Percentiles rank a stretch among this genome's conserved stretches.
Conservation (phyloP, 176 grass and related monocot genomes). For the Aechmea fasciata region DNA sequence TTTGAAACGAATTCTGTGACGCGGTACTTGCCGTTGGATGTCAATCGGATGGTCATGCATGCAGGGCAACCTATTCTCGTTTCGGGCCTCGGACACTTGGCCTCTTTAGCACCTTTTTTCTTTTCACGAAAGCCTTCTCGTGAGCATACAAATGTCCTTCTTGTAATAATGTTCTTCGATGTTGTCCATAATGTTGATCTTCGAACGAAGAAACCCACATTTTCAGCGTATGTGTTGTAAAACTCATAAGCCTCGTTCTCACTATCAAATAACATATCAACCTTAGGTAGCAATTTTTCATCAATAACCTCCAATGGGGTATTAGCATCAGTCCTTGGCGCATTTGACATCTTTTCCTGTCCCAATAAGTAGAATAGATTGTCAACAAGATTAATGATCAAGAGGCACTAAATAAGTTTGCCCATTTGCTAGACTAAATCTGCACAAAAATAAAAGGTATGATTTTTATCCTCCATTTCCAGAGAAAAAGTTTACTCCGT, state of each 20-base stretch:
- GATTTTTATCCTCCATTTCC: background rate
- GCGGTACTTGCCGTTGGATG: conserved; percentile 77
- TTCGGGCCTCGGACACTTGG: conserved; percentile 74
- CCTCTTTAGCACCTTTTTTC: conserved; percentile 84
- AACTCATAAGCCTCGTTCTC: conserved; percentile 81
- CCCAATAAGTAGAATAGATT: conserved; percentile 24
- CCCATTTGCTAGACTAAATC: background rate
- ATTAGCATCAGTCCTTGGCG: conserved; percentile 22
- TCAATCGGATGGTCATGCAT: conserved; percentile 82
- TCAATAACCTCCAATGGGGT: conserved; percentile 28
- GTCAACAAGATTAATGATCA: background rate
- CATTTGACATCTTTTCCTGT: conserved; percentile 27
- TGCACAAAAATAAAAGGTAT: background rate
- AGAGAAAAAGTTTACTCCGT: background rate
- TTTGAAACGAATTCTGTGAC: conserved; percentile 69
- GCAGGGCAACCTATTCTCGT: conserved; percentile 78
- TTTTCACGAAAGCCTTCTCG: conserved; percentile 88
- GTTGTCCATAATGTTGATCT: conserved; percentile 93
- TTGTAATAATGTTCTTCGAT: conserved; percentile 84
- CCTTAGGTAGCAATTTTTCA: conserved; percentile 47
- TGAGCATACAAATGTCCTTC: conserved; percentile 86
- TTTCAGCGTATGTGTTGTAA: conserved; percentile 76
- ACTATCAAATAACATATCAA: conserved; percentile 61
- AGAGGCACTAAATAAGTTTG: too few relatives aligned
- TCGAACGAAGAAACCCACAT: conserved; percentile 75